Evolutionary conservation across 2,329 filamentous ascomycete species (phyloP), one percentile per base, ranked within the genome.

Genomic region (Didymosphaeria variabile): DNA sequence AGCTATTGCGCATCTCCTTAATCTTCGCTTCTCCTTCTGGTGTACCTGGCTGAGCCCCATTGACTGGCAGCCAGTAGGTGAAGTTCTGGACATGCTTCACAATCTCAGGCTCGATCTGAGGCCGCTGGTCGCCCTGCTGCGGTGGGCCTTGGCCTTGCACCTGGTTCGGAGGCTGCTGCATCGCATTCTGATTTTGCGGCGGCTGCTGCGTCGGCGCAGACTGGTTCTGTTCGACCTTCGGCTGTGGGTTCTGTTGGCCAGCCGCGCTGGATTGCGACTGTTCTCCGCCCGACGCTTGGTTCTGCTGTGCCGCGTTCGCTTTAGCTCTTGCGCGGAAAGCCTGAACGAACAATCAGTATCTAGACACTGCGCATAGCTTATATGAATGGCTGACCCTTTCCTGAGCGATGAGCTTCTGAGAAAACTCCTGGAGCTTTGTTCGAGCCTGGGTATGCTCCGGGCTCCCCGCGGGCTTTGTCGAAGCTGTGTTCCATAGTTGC

Each of bases 401-500:
- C 36, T 76, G 82, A 57, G 81, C 81, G 79, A 86, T 87, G 59
- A 86, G 77, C 59, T 78, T 82, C 55, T 79, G 73, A 8, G 84
- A 85, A 52, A 84, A 79, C 60, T 84, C 80, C 15, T 81, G 79
- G 21, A 88, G 79, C 64, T 84, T 85, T 31, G 79, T 75, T 54
- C 84, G 82, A 13, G 83, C 85, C 45, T 78, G 76, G 58, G 80
- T 79, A 66, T 86, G 83, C 60, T 86, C 82, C 1, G 78, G 71
- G 55, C 80, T 84, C 56, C 83, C 82, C 36, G 78, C 76, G 13
- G 84, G 79, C 44, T 81, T 80, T 45, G 71, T 80, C 61, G 86
- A 82, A 54, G 86, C 78, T 34, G 81, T 74, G 32, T 82, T 80
- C 86, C 86, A 89, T 53, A 87, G 79, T 62, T 79, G 82, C 59